Evolutionary conservation across 2,329 filamentous ascomycete genomes (phyloP).

Genomic region (Piedraia hortae): DNA sequence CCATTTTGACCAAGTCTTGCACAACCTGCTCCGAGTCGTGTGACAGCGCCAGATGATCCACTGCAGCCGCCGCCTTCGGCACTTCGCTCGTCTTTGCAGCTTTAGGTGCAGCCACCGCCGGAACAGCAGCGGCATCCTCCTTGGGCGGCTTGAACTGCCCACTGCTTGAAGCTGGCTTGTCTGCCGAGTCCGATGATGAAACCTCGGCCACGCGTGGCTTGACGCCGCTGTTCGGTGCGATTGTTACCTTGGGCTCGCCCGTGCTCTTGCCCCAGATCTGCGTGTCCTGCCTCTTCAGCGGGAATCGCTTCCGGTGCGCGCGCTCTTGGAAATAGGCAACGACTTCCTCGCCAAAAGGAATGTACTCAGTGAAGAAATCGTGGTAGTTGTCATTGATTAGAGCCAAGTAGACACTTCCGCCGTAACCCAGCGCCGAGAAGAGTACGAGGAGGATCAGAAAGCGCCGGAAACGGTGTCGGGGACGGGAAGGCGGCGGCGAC

Average conservation of each 20-base stretch:
- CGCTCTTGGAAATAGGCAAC: conserved; percentile 89
- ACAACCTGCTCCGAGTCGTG: conserved; percentile 65
- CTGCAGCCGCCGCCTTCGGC: conserved; percentile 21
- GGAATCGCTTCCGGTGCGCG: conserved; percentile 73
- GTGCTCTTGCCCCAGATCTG: conserved; percentile 20
- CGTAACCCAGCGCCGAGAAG: conserved; percentile 53
- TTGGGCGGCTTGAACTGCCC: neutral
- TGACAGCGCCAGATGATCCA: conserved; percentile 50
- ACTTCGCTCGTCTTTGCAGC: conserved; percentile 4
- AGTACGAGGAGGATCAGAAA: conserved; percentile 52
- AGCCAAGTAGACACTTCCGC: conserved; percentile 74
- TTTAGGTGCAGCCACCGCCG: conserved; percentile 4
- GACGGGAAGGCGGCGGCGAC: conserved; percentile 27
- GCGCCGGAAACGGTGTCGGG: conserved; percentile 45
- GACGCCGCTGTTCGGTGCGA: conserved; percentile 62
- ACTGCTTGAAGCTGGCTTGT: conserved; percentile 10
- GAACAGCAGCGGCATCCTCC: conserved; percentile 6
- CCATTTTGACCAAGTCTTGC: conserved; percentile 76
- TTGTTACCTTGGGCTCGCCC: conserved; percentile 44
- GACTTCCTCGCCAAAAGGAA: conserved; percentile 80
- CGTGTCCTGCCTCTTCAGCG: conserved; percentile 18
- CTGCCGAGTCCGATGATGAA: conserved; percentile 15
- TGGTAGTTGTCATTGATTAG: conserved; percentile 93
- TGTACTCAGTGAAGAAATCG: conserved; percentile 93
- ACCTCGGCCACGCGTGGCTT: conserved; percentile 47